phyloP scores from a whole-genome alignment of 176 grass and related monocot species.

The Neostapfia colusana region DNA sequence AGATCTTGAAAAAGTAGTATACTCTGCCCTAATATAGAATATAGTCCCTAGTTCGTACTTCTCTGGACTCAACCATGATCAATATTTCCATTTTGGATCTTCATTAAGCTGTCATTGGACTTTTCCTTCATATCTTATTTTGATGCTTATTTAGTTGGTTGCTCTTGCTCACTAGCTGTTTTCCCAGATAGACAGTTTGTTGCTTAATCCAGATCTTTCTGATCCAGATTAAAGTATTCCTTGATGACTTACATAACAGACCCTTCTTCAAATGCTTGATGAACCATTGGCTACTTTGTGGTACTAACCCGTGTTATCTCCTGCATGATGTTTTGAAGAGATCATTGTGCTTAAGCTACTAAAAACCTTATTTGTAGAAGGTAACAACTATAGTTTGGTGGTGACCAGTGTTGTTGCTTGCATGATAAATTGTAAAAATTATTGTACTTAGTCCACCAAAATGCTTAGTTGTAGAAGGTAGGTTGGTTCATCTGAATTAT shows the following conservation, averaged over 20 bases:
- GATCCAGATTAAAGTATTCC: too few relatives aligned
- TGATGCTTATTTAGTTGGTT: too few relatives aligned
- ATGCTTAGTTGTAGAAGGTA: not conserved
- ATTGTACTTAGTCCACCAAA: not conserved
- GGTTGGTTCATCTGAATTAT: conserved; percentile 17
- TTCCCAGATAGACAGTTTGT: not conserved
- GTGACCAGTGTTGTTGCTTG: conserved; percentile 14
- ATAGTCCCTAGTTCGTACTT: not conserved
- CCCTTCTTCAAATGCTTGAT: too few relatives aligned
- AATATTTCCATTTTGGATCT: not conserved
- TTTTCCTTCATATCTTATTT: not conserved
- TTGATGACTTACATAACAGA: too few relatives aligned
- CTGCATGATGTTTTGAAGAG: conserved; percentile 18
- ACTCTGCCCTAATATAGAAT: not conserved
- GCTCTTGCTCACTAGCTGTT: not conserved
- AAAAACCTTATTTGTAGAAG: not conserved
- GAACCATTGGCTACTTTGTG: too few relatives aligned
- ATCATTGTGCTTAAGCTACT: not conserved
- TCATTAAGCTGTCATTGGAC: not conserved
- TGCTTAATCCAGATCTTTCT: too few relatives aligned
- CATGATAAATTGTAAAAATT: conserved; percentile 17
- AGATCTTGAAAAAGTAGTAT: conserved; percentile 3
- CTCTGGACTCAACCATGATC: not conserved
- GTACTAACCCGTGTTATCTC: conserved; percentile 12
- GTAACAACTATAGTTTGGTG: not conserved